These are phyloP conservation scores for Conticribra weissflogii DNA, from an alignment of 108 stramenopile genomes.

Conservation along the genomic window DNA sequence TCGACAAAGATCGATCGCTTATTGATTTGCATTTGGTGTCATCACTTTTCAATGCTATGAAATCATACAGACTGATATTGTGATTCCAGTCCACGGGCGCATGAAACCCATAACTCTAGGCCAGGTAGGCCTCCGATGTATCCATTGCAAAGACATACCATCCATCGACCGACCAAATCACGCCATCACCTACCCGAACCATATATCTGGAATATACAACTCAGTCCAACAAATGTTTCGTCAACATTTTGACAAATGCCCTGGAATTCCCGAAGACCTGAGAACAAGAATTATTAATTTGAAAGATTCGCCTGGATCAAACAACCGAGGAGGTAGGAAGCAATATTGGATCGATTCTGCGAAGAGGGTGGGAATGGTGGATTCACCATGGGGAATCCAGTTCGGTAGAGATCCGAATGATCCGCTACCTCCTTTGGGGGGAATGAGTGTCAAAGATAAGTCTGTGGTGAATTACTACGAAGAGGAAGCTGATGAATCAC, in stretches of 20 bases:
- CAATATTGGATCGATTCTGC: slow-evolving; percentile 91
- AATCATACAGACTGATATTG: slow-evolving; percentile 45
- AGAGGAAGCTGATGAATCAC: slow-evolving; percentile 21
- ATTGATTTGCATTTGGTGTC: slow-evolving; percentile 5
- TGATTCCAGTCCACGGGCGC: slow-evolving; percentile 83
- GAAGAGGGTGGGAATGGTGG: slow-evolving; percentile 76
- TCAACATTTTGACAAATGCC: slow-evolving; percentile 78
- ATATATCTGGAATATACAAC: slow-evolving; percentile 88
- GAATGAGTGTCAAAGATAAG: slow-evolving; percentile 25
- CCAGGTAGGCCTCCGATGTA: slow-evolving; percentile 87
- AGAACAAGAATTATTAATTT: slow-evolving; percentile 61
- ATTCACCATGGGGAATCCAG: slow-evolving; percentile 82
- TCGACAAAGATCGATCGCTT: no score
- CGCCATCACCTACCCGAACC: slow-evolving; percentile 74
- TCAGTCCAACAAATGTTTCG: slow-evolving; percentile 88
- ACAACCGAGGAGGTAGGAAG: slow-evolving; percentile 84
- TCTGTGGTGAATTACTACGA: slow-evolving; percentile 19
- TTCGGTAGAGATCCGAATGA: slow-evolving; percentile 78
- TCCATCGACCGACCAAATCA: slow-evolving; percentile 69
- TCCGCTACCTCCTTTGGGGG: slow-evolving; percentile 66
- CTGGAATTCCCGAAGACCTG: slow-evolving; percentile 65
- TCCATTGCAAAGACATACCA: slow-evolving; percentile 80
- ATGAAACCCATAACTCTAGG: slow-evolving; percentile 88
- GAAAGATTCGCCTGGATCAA: slow-evolving; percentile 59
- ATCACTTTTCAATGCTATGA: background rate